Conservation (phyloP, 2,329 filamentous ascomycete species). For the Pseudovirgaria hyperparasitica region DNA sequence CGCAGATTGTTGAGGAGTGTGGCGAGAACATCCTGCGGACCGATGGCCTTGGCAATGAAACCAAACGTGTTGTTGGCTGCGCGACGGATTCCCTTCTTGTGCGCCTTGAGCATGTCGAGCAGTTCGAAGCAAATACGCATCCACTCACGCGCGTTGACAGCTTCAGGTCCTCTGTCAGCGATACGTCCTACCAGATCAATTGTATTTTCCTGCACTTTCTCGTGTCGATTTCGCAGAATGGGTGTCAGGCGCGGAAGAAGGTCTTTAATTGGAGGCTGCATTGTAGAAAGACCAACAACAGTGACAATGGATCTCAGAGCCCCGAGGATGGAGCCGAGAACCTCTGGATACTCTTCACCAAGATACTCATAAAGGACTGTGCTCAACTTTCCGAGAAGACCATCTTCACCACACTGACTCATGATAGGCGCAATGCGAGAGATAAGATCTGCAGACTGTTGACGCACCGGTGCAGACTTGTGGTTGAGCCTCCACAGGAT, state of each 20-base stretch:
- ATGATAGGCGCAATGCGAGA: conserved; percentile 97
- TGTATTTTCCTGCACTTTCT: conserved; percentile 98
- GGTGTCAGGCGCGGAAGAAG: conserved; percentile 87
- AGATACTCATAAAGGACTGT: conserved; percentile 95
- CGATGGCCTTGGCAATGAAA: conserved; percentile 98
- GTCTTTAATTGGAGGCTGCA: conserved; percentile 97
- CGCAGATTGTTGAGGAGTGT: conserved; percentile 93
- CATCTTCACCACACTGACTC: conserved; percentile 96
- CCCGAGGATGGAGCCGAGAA: conserved; percentile 89
- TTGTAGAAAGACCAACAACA: conserved; percentile 92
- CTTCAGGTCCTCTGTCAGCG: conserved; percentile 90
- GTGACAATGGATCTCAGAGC: conserved; percentile 93
- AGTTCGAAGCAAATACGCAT: conserved; percentile 99
- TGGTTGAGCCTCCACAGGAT: conserved; percentile 97
- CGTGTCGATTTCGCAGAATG: conserved; percentile 95
- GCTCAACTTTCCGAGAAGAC: conserved; percentile 87
- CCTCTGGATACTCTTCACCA: conserved; percentile 96
- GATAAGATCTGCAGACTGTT: conserved; percentile 93
- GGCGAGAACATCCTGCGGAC: conserved; percentile 90
- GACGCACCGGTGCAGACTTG: conserved; percentile 90
- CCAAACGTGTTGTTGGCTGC: conserved; percentile 99
- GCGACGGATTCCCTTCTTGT: conserved; percentile 97
- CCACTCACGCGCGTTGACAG: conserved; percentile 95
- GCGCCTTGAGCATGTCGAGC: conserved; percentile 97
- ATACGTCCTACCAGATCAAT: conserved; percentile 97